phyloP scores from a whole-genome alignment of 305 asterid species.

The Ajuga reptans region DNA sequence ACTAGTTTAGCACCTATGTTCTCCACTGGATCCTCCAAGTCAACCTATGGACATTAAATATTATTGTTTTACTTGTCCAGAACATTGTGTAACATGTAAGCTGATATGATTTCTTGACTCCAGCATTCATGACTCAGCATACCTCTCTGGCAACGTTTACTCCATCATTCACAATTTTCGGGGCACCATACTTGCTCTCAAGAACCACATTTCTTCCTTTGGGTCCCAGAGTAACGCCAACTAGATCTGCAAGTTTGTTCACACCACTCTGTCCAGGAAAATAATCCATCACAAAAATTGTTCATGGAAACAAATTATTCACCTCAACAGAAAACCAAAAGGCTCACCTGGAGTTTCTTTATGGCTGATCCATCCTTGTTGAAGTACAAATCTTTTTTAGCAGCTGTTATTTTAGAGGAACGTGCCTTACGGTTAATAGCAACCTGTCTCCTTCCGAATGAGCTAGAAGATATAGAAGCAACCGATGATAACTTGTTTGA shows the following conservation, averaged over 20 bases:
- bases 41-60: constrained; percentile 44
- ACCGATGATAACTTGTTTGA: too few relatives aligned
- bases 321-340: too few relatives aligned
- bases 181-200: constrained; percentile 90
- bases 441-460: too few relatives aligned
- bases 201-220: constrained; percentile 95
- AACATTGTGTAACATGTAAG: background rate
- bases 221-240: constrained; percentile 96
- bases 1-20: constrained; percentile 95
- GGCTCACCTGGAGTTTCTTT: too few relatives aligned
- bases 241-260: constrained; percentile 88
- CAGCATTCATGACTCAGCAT: background rate
- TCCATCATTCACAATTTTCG: constrained; percentile 90
- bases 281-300: background rate
- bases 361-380: too few relatives aligned
- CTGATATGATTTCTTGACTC: too few relatives aligned
- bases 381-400: too few relatives aligned
- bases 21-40: constrained; percentile 94
- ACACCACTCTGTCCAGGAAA: constrained; percentile 57
- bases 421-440: too few relatives aligned
- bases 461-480: too few relatives aligned
- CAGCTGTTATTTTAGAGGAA: too few relatives aligned
- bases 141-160: constrained; percentile 94
- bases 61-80: background rate
- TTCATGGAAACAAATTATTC: background rate